Evolutionary conservation across 352 stramenopile species (phyloP).

Genomic region (Phytopythium kandeliae): DNA sequence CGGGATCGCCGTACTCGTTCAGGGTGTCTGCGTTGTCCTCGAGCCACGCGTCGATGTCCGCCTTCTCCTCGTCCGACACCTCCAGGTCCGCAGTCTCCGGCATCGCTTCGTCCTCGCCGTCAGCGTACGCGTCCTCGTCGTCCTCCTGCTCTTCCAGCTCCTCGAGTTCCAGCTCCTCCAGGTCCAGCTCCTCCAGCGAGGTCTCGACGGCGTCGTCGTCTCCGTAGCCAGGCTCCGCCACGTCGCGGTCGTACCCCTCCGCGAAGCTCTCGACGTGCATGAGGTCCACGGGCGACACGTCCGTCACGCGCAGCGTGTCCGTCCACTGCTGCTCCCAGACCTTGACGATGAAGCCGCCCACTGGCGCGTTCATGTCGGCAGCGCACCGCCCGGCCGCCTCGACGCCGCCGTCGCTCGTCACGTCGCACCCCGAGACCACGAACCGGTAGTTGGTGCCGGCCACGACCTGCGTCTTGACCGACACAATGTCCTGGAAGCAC

Average conservation of each 20-base stretch:
- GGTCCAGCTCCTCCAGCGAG: slow-evolving; percentile 3
- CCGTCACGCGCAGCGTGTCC: slow-evolving; percentile 50
- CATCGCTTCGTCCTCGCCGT: slow-evolving; percentile 1
- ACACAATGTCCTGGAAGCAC: slow-evolving; percentile 32
- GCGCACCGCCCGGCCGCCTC: slow-evolving; percentile 34
- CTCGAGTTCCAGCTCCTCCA: slow-evolving; percentile 9
- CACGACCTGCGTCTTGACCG: slow-evolving; percentile 23
- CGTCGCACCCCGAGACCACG: slow-evolving; percentile 14
- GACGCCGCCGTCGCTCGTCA: slow-evolving; percentile 7
- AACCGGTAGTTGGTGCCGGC: slow-evolving; percentile 27
- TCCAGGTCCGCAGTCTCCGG: neutral
- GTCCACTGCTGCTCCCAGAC: slow-evolving; percentile 12
- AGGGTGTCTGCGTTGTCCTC: slow-evolving; percentile 23
- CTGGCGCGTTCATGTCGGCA: neutral
- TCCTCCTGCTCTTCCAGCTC: slow-evolving; percentile 4
- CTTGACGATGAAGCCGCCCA: slow-evolving; percentile 6
- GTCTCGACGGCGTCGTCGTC: slow-evolving; percentile 6
- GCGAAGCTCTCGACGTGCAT: slow-evolving; percentile 21
- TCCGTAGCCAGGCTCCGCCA: neutral
- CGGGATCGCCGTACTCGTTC: slow-evolving; percentile 59
- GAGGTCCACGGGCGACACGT: slow-evolving; percentile 19
- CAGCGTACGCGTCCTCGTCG: slow-evolving; percentile 3
- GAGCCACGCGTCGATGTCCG: slow-evolving; percentile 53
- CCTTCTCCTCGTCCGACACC: slow-evolving; percentile 45
- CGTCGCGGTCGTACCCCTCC: slow-evolving; percentile 44